These are phyloP conservation scores for Pythium sp. DNA, from an alignment of 352 stramenopile species.

Conservation along the genomic window DNA sequence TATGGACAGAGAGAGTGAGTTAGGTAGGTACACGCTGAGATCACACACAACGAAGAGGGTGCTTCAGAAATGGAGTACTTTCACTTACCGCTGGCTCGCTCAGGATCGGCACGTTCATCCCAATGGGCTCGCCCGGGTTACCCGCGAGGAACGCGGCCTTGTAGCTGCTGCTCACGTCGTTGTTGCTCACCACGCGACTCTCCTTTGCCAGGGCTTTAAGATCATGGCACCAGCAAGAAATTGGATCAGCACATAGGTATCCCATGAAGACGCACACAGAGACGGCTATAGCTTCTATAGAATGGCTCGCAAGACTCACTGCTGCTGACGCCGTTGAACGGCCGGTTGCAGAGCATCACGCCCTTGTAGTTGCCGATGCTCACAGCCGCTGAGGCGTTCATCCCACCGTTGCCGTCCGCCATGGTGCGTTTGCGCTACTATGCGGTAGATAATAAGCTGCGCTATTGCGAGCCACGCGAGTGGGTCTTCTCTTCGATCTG, in stretches of 20 bases:
- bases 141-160: constrained; percentile 74
- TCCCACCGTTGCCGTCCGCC: constrained; percentile 27
- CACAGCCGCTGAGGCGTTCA: constrained; percentile 42
- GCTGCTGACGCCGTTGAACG: constrained; percentile 86
- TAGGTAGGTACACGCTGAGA: neutral
- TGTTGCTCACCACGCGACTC: constrained; percentile 32
- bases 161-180: constrained; percentile 40
- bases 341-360: constrained; percentile 94
- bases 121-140: constrained; percentile 62
- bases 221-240: neutral
- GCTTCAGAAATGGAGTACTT: too few species aligned
- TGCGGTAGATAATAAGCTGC: neutral
- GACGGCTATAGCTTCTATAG: neutral
- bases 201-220: constrained; percentile 56
- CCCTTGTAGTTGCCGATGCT: constrained; percentile 95
- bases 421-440: constrained; percentile 11
- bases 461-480: too few species aligned
- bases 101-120: constrained; percentile 80
- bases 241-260: neutral
- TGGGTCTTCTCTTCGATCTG: too few species aligned
- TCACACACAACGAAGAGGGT: neutral
- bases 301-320: constrained; percentile 31
- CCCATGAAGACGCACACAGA: too few species aligned
- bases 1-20: too few species aligned
- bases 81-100: constrained; percentile 42